Evolutionary conservation across 371 early-diverging fungal species (phyloP).

Genomic region (Fennellomyces sp.): DNA sequence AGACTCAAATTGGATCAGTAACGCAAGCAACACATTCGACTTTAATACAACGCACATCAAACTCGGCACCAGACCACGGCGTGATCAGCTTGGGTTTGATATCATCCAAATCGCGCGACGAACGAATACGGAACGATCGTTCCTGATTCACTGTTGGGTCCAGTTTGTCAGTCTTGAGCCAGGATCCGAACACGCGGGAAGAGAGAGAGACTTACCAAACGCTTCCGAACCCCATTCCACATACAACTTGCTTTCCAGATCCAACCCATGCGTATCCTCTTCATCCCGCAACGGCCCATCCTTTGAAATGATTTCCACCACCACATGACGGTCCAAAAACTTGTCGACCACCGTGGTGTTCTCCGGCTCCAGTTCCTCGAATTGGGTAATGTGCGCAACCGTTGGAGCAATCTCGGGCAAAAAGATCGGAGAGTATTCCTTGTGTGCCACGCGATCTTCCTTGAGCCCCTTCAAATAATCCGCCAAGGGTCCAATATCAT

Average conservation of each 20-base stretch:
- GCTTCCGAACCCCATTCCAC: constrained; percentile 42
- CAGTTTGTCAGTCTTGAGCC: neutral
- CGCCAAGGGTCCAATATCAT: constrained; percentile 32
- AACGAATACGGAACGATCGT: constrained; percentile 46
- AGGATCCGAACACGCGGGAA: neutral
- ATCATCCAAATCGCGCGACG: constrained; percentile 47
- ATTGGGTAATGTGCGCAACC: constrained; percentile 5
- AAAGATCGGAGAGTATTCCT: constrained; percentile 42
- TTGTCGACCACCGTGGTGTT: constrained; percentile 24
- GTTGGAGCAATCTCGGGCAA: constrained; percentile 16
- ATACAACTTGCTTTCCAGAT: constrained; percentile 44
- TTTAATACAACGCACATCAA: constrained; percentile 27
- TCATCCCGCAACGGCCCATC: constrained; percentile 46
- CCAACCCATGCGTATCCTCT: constrained; percentile 49
- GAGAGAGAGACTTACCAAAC: constrained; percentile 22
- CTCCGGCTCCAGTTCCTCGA: constrained; percentile 32
- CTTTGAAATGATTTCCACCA: constrained; percentile 43
- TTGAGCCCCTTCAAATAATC: constrained; percentile 35
- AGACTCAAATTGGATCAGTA: neutral
- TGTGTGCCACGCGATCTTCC: constrained; percentile 28
- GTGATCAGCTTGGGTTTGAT: constrained; percentile 49
- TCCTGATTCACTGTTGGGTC: constrained; percentile 29
- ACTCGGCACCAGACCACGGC: constrained; percentile 34
- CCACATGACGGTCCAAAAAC: constrained; percentile 34
- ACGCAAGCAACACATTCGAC: too few relatives aligned